Base-by-base conservation (phyloP, 2,329 filamentous ascomycete species). In the Aspergillus nomiae region DNA sequence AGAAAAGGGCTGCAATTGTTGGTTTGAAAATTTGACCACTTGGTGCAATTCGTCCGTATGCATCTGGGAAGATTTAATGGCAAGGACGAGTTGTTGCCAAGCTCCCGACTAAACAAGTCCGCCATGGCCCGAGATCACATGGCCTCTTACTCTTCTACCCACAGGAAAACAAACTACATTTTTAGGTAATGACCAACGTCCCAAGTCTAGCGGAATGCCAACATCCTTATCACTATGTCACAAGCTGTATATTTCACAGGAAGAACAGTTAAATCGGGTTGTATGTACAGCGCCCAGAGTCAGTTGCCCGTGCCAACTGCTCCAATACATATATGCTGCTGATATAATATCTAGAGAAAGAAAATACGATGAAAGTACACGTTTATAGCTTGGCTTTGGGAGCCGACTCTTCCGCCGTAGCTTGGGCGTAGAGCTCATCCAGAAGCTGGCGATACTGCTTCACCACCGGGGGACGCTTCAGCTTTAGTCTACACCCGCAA, bases 401-500 rank as follows among this genome's bases (percentile, higher is more conserved):
- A 50, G 74, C 69, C n/a, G 71, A 74, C 54, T 77, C 64, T 59
- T 75, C 75, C 32, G 75, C 77, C n/a, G 75, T 65, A 16, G 82
- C 82, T 72, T 88, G 85, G 34, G 82, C 83, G 69, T 90, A 90
- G 70, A 89, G 81, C 65, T 84, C 80, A 67, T 90, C 87, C 28
- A 90, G 74, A 38, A 86, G 73, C 50, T 78, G 69, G 60, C 87
- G 82, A 74, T 85, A 90, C 65, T 77, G 80, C 82, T 90, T 91
- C 30, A 84, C 87, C 6, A 87, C 83, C 65, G 89, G 87, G 55
- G 89, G 87, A 50, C 89, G 85, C 82, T 92, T 92, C 72, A 92
- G 80, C 77, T 92, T 92, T 65, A 92, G 78, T 60, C 89, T 91
- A 65, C 61, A 59, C 24, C 21, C 34, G 4, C 34, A 19, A 38